A percentile compares a stretch with the other conserved stretches of the same genome.
Evolutionary conservation across 495 filamentous ascomycete species (phyloP).

Genomic region (Penicillium longicatenatum): DNA sequence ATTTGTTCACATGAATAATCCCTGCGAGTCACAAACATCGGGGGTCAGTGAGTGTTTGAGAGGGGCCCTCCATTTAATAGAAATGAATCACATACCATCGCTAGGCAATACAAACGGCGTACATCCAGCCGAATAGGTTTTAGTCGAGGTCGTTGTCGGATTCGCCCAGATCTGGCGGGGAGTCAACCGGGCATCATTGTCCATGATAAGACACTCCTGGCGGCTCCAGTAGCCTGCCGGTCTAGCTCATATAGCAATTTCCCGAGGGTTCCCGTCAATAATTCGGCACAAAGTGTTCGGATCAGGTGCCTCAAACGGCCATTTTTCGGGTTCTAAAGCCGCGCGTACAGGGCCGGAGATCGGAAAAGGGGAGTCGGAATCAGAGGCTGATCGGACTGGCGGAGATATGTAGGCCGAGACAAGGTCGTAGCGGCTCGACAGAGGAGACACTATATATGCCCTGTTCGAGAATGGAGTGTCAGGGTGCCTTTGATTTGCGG

Average conservation of each 20-base stretch:
- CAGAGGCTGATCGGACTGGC: neutral
- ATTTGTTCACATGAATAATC: slow-evolving; percentile 57
- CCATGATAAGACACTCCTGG: slow-evolving; percentile 36
- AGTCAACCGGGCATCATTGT: slow-evolving; percentile 36
- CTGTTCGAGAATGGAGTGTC: neutral
- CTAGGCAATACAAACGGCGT: slow-evolving; percentile 64
- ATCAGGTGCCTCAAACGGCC: slow-evolving; percentile 15
- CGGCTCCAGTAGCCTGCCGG: slow-evolving; percentile 25
- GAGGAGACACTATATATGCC: neutral
- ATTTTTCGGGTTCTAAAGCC: slow-evolving; percentile 11
- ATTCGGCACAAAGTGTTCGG: neutral
- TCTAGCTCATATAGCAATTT: slow-evolving; percentile 28
- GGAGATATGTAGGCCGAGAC: neutral
- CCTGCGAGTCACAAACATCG: slow-evolving; percentile 32
- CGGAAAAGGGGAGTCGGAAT: neutral
- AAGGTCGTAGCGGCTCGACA: neutral
- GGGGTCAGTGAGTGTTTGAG: neutral
- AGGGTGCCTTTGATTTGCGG: neutral
- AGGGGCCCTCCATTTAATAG: neutral
- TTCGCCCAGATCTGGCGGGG: slow-evolving; percentile 57
- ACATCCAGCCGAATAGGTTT: slow-evolving; percentile 50
- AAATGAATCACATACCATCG: slow-evolving; percentile 41
- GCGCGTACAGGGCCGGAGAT: neutral
- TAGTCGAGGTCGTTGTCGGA: slow-evolving; percentile 44
- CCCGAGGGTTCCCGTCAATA: slow-evolving; percentile 10